Evolutionary conservation across 371 early-diverging fungal species (phyloP), one percentile per base, ranked within the genome.

Genomic region (Parasitella parasitica): DNA sequence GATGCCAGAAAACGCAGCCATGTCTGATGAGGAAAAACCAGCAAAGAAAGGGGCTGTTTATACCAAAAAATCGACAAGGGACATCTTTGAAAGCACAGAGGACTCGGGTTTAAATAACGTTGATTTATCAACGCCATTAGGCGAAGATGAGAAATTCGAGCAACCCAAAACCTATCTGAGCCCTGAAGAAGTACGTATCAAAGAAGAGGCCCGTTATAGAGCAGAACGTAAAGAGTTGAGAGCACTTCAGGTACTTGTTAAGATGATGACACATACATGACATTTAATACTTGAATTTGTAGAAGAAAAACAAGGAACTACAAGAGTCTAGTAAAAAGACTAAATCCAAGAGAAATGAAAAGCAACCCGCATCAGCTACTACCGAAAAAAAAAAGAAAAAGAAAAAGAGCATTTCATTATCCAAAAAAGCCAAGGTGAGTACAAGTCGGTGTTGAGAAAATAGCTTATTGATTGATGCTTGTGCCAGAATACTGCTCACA

Each of bases 1-100:
- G 57, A 86, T 86, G 84, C 89, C 89, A 1, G 89, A 88, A 58
- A 75, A 85, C 62, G 89, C 85, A 8, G 77, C 67, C 4, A 53
- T 72, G 5, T 82, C 83, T 7, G 85, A 73, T 13, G 79, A 80
- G 28, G 85, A 84, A 8, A 76, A 75, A 69, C 66, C 35, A 27
- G 38, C 54, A 9, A 53, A 60, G 15, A 69, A 64, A 36, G 28
- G 51, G 15, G 20, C 26, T 50, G 24, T 57, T 0, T 73, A 72
- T 50, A 66, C 60, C 26, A 78, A 75, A 34, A 66, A 57, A 28
- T 57, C 52, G 6, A 43, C 72, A 8, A 61, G 64, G 8, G 75
- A 79, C 63, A 79, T 79, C 22, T 79, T 79, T 65, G 80, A 72
- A 20, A 61, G 50, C 6, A 76, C 41, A 37, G 83, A 80, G 37